Percentiles rank a stretch among this genome's conserved stretches.
phyloP scores from a whole-genome alignment of 345 rosid genomes.

The Eucalyptus fibrosa region DNA sequence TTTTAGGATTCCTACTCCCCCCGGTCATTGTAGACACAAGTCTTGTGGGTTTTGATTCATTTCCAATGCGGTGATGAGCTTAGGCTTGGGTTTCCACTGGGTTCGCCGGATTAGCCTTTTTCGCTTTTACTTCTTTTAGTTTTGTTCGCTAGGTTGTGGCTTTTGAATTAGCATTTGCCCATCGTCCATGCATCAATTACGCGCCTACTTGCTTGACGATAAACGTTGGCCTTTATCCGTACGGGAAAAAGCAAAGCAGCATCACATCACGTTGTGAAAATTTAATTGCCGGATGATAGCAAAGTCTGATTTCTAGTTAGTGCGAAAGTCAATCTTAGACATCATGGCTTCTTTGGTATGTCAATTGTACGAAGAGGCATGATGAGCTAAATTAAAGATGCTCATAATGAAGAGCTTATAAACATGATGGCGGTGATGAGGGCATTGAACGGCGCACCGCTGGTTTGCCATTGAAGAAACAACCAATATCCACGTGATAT shows the following conservation, averaged over 20 bases:
- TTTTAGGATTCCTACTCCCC: not conserved
- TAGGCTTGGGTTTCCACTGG: not conserved
- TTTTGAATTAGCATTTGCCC: not conserved
- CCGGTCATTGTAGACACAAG: not conserved
- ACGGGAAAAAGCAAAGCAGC: not conserved
- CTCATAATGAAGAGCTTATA: not conserved
- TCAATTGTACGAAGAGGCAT: not conserved
- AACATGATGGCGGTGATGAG: not conserved
- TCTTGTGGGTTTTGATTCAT: not conserved
- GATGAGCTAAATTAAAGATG: not conserved
- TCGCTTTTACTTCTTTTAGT: not conserved
- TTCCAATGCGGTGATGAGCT: not conserved
- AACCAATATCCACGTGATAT: not conserved
- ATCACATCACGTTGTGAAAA: not conserved
- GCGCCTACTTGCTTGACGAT: not conserved
- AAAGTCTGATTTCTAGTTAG: not conserved
- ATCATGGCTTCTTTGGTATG: not conserved
- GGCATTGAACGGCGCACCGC: not conserved
- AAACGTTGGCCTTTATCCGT: not conserved
- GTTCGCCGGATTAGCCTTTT: not conserved
- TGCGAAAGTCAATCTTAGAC: not conserved
- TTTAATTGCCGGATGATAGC: not conserved
- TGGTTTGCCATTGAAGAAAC: not conserved
- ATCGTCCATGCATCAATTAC: not conserved
- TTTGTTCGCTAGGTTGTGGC: not conserved